Percentiles rank a stretch among this genome's conserved stretches.
Evolutionary conservation across 257 asterid genomes (phyloP).

Genomic region (Solanum verrucosum): DNA sequence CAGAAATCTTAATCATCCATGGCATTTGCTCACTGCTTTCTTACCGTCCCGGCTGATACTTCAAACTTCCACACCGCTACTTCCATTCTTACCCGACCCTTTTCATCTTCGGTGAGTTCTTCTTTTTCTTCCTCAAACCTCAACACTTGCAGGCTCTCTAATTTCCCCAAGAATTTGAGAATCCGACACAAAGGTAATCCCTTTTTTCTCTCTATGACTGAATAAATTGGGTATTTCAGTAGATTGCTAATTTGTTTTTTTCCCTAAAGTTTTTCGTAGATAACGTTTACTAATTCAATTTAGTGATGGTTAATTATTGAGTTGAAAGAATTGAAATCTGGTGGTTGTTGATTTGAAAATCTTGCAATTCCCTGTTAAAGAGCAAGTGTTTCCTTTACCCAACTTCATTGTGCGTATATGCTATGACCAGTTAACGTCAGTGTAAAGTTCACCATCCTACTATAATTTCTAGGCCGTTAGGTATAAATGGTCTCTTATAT

Average conservation of each 20-base stretch:
- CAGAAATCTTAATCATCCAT: slow-evolving; percentile 9
- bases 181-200: slow-evolving; percentile 33
- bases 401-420: not conserved
- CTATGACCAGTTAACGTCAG: not conserved
- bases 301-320: not conserved
- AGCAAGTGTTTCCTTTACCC: not conserved
- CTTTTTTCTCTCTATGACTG: not conserved
- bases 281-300: not conserved
- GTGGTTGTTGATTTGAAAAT: not conserved
- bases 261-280: not conserved
- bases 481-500: not conserved
- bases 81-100: slow-evolving; percentile 12
- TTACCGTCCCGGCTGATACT: slow-evolving; percentile 32
- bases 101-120: slow-evolving; percentile 8
- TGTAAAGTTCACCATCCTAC: not conserved
- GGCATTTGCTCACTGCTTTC: slow-evolving; percentile 46
- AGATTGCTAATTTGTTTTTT: not conserved
- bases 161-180: slow-evolving; percentile 10
- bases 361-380: not conserved
- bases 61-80: slow-evolving; percentile 14
- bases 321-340: not conserved
- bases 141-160: slow-evolving; percentile 14
- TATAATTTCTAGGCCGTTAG: not conserved
- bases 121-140: slow-evolving; percentile 16
- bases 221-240: not conserved